Evolutionary conservation across 2,329 filamentous ascomycete genomes (phyloP).

Genomic region (Penicillium sp.): DNA sequence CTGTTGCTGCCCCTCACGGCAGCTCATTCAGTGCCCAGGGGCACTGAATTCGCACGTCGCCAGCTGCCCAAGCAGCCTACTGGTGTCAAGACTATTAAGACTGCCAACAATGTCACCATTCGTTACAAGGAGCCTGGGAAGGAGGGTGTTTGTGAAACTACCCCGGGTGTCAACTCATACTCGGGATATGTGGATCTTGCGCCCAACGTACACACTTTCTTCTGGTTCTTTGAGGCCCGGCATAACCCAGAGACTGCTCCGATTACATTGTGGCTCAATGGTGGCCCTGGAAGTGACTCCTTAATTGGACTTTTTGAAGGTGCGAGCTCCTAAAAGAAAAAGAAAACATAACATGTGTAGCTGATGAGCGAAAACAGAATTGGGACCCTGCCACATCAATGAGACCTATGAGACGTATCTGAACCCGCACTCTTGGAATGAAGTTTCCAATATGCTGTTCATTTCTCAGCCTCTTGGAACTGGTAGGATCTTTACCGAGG

Average conservation of each 20-base stretch:
- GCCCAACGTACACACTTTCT: conserved; percentile 51
- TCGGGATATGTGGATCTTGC: conserved; percentile 57
- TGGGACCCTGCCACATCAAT: conserved; percentile 47
- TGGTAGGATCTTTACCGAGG: conserved; percentile 34
- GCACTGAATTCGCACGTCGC: conserved; percentile 24
- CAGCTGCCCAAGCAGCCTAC: conserved; percentile 40
- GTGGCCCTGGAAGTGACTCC: conserved; percentile 44
- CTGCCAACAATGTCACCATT: conserved; percentile 50
- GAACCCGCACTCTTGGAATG: conserved; percentile 62
- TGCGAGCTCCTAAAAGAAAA: conserved; percentile 10
- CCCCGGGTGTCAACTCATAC: conserved; percentile 57
- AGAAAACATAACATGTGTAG: neutral
- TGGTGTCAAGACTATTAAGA: conserved; percentile 39
- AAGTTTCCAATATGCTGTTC: conserved; percentile 61
- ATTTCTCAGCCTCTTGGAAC: conserved; percentile 61
- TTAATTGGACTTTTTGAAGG: conserved; percentile 45
- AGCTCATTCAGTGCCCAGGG: conserved; percentile 13
- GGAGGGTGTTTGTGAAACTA: conserved; percentile 53
- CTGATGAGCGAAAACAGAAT: conserved; percentile 27
- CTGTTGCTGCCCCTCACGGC: conserved; percentile 23
- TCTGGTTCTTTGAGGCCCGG: conserved; percentile 60
- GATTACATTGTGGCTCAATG: conserved; percentile 45
- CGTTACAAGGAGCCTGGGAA: conserved; percentile 60
- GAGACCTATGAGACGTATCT: conserved; percentile 45
- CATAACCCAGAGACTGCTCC: conserved; percentile 49